Conservation (phyloP, 768 basidiomycete genomes). For the Boletus sensibilis region DNA sequence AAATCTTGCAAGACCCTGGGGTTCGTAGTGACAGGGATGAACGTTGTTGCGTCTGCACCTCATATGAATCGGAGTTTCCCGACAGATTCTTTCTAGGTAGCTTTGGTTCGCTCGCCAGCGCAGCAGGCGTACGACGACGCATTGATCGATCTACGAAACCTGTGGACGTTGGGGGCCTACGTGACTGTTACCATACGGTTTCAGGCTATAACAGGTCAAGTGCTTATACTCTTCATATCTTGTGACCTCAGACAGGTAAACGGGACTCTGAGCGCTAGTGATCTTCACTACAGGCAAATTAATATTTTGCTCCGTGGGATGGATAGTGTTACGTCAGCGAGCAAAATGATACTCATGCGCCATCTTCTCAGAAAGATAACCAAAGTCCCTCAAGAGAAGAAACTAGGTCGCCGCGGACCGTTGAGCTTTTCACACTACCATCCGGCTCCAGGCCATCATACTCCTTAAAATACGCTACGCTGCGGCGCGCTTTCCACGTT, state of each 20-base stretch:
- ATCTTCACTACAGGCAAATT: not conserved
- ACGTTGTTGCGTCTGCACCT: not conserved
- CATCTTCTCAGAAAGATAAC: conserved; percentile 19
- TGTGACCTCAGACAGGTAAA: conserved; percentile 1
- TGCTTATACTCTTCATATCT: not conserved
- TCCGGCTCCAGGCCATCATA: not conserved
- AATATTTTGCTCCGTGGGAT: not conserved
- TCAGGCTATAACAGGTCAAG: not conserved
- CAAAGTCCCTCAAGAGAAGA: conserved; percentile 9
- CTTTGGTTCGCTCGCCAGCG: not conserved
- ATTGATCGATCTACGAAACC: conserved; percentile 1
- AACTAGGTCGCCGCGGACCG: conserved; percentile 14
- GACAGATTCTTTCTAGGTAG: conserved; percentile 1
- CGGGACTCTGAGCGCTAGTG: not conserved
- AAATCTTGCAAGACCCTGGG: conserved; percentile 10
- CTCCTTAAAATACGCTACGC: conserved; percentile 2
- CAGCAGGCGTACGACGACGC: not conserved
- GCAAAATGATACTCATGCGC: not conserved
- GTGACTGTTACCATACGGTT: not conserved
- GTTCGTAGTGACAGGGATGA: not conserved
- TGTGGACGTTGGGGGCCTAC: not conserved
- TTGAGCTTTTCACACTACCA: conserved; percentile 2
- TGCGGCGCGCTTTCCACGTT: conserved; percentile 11
- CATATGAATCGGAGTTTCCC: not conserved
- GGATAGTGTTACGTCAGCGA: conserved; percentile 15